A percentile compares a stretch with the other conserved stretches of the same genome.
These are phyloP conservation scores for Scytalidium sp. DNA, from an alignment of 2,329 filamentous ascomycete species.

Conservation along the genomic window DNA sequence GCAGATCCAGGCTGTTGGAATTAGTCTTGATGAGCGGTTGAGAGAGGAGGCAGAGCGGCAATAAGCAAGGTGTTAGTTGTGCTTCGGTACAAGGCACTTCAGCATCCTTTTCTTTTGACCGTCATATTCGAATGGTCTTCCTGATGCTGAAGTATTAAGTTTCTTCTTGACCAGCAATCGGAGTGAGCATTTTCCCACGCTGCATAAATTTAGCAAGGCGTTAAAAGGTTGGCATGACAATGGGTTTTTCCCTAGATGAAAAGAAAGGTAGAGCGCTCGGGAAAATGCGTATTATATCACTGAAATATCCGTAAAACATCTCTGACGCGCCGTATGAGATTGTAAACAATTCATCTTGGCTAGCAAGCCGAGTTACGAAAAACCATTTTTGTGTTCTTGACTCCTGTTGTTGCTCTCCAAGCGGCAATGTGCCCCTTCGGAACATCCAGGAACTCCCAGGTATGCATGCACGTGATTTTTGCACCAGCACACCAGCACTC, in stretches of 20 bases:
- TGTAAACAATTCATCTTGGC: too few species aligned
- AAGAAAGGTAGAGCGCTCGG: not conserved
- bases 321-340: too few species aligned
- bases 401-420: not conserved
- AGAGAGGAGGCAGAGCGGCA: conserved; percentile 65
- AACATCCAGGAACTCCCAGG: not conserved
- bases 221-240: not conserved
- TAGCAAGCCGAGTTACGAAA: too few species aligned
- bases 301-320: too few species aligned
- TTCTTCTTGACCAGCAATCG: not conserved
- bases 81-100: too few species aligned
- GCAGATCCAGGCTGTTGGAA: conserved; percentile 65
- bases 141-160: too few species aligned
- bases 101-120: too few species aligned
- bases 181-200: not conserved
- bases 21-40: conserved; percentile 64
- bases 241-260: not conserved
- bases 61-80: too few species aligned
- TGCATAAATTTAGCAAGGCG: not conserved
- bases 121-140: too few species aligned
- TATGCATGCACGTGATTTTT: not conserved
- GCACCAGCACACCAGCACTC: not conserved
- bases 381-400: not conserved
- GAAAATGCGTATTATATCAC: too few species aligned
- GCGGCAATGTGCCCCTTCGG: not conserved